Conservation (phyloP, 805 yeast species). For the Monosporozyma aerobia region DNA sequence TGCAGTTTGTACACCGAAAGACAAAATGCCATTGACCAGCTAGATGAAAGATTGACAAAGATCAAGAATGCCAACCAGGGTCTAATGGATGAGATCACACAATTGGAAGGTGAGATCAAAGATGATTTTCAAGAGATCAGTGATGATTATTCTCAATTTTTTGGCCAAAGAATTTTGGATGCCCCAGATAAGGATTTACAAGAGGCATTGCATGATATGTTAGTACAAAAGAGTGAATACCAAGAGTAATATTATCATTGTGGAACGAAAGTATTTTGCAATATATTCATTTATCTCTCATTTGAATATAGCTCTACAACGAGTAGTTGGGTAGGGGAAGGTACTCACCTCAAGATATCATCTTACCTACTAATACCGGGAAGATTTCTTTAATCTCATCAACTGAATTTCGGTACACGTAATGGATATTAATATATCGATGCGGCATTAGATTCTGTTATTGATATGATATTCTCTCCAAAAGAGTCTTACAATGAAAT, state of each 20-base stretch:
- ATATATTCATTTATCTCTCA: too few species aligned
- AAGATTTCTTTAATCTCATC: too few species aligned
- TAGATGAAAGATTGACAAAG: slow-evolving; percentile 16
- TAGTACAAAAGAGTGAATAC: slow-evolving; percentile 17
- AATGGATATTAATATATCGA: too few species aligned
- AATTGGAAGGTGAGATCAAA: slow-evolving; percentile 15
- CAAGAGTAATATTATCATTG: background rate
- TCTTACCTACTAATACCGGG: too few species aligned
- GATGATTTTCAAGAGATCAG: slow-evolving; percentile 17
- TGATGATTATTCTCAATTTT: slow-evolving; percentile 11
- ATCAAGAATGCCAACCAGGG: slow-evolving; percentile 16
- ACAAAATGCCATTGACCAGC: slow-evolving; percentile 12
- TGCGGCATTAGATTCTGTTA: too few species aligned
- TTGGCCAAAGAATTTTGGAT: slow-evolving; percentile 17
- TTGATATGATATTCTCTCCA: too few species aligned
- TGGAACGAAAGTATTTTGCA: too few species aligned
- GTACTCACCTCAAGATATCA: too few species aligned
- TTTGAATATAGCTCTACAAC: too few species aligned
- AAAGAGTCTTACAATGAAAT: too few species aligned
- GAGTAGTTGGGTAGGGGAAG: too few species aligned
- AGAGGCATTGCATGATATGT: slow-evolving; percentile 23
- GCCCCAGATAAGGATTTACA: slow-evolving; percentile 16
- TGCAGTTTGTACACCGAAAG: slow-evolving; percentile 21
- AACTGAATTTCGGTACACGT: too few species aligned
- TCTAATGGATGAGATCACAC: slow-evolving; percentile 18